Conservation (phyloP, 2,329 filamentous ascomycete species). For the Fusarium praegraminearum region DNA sequence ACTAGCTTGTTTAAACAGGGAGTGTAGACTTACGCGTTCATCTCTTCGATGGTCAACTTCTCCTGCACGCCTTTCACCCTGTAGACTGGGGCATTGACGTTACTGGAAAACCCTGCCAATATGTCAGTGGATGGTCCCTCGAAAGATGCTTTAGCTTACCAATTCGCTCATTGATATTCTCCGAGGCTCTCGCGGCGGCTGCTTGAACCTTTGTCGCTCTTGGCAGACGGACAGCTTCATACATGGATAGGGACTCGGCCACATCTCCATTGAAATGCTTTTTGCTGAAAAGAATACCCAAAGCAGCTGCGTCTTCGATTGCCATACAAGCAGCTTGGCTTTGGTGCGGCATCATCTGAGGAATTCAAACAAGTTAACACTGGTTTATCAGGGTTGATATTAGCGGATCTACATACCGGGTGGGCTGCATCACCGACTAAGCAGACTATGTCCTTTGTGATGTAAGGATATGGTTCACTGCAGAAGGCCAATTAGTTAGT, state of each 20-base stretch:
- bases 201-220: constrained; percentile 8
- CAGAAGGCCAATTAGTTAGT: too few species aligned
- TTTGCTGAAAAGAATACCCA: constrained; percentile 3
- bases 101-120: neutral
- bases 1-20: neutral
- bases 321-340: constrained; percentile 8
- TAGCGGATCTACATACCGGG: neutral
- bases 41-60: neutral
- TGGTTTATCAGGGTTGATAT: too few species aligned
- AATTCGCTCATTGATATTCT: constrained; percentile 13
- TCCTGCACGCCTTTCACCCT: neutral
- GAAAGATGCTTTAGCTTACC: neutral
- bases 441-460: neutral
- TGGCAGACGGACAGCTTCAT: neutral
- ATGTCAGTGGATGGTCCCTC: too few species aligned
- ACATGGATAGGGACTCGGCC: neutral
- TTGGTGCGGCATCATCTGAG: constrained; percentile 9
- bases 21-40: neutral
- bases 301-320: neutral
- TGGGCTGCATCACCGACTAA: constrained; percentile 8
- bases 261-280: constrained; percentile 1
- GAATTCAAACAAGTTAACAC: too few species aligned
- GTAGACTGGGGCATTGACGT: neutral
- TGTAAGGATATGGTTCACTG: neutral
- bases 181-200: neutral